Percentiles rank a stretch among this genome's conserved stretches.
phyloP scores from a whole-genome alignment of 208 protist genomes.

The Tritrichomonas musculus region DNA sequence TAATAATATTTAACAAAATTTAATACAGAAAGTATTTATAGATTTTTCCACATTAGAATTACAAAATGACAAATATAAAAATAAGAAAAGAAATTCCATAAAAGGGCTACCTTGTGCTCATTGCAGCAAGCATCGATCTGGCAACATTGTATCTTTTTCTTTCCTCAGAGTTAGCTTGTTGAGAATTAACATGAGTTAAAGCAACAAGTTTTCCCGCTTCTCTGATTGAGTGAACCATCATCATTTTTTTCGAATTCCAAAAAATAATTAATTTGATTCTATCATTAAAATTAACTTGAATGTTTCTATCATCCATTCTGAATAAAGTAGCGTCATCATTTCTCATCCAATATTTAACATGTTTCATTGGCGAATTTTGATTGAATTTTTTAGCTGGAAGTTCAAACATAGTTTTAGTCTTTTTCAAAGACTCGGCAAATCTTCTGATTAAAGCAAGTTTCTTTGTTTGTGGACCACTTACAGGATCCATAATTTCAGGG shows the following conservation, averaged over 20 bases:
- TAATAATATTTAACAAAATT: too few species aligned
- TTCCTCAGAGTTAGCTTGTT: not conserved
- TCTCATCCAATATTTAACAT: not conserved
- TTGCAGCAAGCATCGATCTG: not conserved
- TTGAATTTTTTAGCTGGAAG: not conserved
- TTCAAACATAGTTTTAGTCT: slow-evolving; percentile 20
- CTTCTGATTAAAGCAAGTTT: not conserved
- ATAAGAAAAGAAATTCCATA: too few species aligned
- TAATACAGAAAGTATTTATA: too few species aligned
- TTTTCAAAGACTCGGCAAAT: not conserved
- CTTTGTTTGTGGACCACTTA: not conserved
- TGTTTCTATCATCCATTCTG: too few species aligned
- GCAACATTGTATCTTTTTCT: not conserved
- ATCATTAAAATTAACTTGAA: too few species aligned
- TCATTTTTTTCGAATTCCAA: not conserved
- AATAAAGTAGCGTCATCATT: slow-evolving; percentile 25
- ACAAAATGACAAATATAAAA: too few species aligned
- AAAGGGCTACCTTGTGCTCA: too few species aligned
- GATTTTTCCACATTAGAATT: too few species aligned
- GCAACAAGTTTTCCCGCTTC: not conserved
- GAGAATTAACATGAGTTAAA: not conserved
- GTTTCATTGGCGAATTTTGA: not conserved
- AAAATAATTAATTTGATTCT: not conserved
- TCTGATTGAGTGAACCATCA: not conserved
- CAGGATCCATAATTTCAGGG: not conserved